A percentile compares a stretch with the other conserved stretches of the same genome.
Conservation (phyloP, 352 stramenopile genomes). For the Globisporangium perplexum region DNA sequence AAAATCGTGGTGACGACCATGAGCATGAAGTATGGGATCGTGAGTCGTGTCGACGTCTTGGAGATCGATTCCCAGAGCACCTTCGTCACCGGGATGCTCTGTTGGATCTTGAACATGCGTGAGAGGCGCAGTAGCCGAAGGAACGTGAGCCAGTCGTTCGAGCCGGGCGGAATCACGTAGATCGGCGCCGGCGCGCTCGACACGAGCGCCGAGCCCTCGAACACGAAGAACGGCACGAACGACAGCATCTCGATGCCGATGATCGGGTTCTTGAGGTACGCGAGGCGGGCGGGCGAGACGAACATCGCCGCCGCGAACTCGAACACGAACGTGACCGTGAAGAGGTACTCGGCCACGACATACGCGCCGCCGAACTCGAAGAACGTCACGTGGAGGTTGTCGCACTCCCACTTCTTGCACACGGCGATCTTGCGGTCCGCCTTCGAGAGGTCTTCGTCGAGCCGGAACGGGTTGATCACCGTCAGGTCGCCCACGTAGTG, state of each 20-base stretch:
- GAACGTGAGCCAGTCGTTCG: slow-evolving; percentile 55
- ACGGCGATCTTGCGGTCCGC: slow-evolving; percentile 35
- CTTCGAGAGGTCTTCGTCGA: slow-evolving; percentile 30
- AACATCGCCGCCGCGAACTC: slow-evolving; percentile 40
- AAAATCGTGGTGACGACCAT: slow-evolving; percentile 68
- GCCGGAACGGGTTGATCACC: slow-evolving; percentile 46
- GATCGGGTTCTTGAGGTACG: slow-evolving; percentile 64
- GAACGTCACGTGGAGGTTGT: slow-evolving; percentile 68
- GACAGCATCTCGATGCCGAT: slow-evolving; percentile 59
- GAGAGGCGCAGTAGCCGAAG: slow-evolving; percentile 52
- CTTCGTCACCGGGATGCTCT: slow-evolving; percentile 72
- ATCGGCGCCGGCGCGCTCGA: slow-evolving; percentile 28
- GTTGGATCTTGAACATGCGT: slow-evolving; percentile 76
- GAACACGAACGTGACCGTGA: slow-evolving; percentile 59
- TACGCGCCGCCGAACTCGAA: slow-evolving; percentile 58
- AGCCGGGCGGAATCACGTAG: slow-evolving; percentile 64
- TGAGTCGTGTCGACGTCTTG: slow-evolving; percentile 69
- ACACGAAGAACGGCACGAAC: slow-evolving; percentile 67
- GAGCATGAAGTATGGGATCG: slow-evolving; percentile 80
- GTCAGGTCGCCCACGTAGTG: slow-evolving; percentile 22
- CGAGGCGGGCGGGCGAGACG: slow-evolving; percentile 27
- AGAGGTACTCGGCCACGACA: slow-evolving; percentile 54
- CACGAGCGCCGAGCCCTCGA: slow-evolving; percentile 31
- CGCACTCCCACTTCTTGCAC: slow-evolving; percentile 74
- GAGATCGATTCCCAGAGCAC: slow-evolving; percentile 75